A percentile compares a stretch with the other conserved stretches of the same genome.
Conservation (phyloP, 345 rosid species). For the Citrus maxima region DNA sequence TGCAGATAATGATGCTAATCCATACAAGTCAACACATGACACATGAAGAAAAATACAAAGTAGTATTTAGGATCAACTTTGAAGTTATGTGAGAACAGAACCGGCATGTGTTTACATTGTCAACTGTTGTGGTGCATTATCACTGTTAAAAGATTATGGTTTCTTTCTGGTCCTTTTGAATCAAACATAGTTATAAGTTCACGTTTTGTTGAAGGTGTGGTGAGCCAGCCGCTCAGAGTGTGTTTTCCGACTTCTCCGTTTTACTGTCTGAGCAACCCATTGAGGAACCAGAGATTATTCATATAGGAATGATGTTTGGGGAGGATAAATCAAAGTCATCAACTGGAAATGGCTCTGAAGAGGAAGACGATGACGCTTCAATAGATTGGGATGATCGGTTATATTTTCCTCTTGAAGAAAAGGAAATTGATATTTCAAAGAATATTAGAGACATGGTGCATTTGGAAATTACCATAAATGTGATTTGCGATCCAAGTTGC, state of each 20-base stretch:
- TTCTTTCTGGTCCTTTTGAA: not conserved
- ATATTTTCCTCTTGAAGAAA: slow-evolving; percentile 61
- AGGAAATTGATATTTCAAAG: slow-evolving; percentile 82
- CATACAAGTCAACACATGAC: not conserved
- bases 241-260: slow-evolving; percentile 76
- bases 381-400: slow-evolving; percentile 82
- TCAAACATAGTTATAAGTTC: not conserved
- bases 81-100: not conserved
- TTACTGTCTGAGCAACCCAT: slow-evolving; percentile 65
- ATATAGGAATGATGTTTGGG: slow-evolving; percentile 46
- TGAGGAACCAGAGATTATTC: slow-evolving; percentile 64
- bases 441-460: slow-evolving; percentile 79
- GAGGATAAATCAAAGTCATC: slow-evolving; percentile 29
- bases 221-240: slow-evolving; percentile 59
- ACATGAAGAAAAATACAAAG: not conserved
- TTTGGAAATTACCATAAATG: slow-evolving; percentile 64
- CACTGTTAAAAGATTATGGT: too few species aligned
- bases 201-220: slow-evolving; percentile 55
- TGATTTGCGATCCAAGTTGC: slow-evolving; percentile 66
- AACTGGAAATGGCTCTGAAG: slow-evolving; percentile 14
- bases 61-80: not conserved
- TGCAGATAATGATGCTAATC: not conserved
- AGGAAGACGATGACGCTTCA: slow-evolving; percentile 48
- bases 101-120: not conserved
- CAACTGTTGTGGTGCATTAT: not conserved